A percentile compares a stretch with the other conserved stretches of the same genome.
Evolutionary conservation across 176 grass and related monocot genomes (phyloP).

Genomic region (Triticum turgidum): DNA sequence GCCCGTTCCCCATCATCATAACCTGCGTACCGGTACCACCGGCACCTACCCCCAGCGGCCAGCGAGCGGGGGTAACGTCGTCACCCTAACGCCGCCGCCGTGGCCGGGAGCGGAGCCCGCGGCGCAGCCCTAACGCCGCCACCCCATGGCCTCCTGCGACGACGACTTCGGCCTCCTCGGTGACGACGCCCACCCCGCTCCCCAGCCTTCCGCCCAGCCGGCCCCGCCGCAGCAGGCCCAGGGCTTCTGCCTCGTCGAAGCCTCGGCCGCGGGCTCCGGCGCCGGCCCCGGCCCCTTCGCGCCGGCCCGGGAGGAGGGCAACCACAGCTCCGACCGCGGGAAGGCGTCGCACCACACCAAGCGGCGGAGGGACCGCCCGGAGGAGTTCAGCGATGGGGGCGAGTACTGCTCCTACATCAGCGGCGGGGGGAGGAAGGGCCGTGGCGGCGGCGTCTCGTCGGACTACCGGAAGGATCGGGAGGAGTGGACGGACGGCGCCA

Average conservation of each 20-base stretch:
- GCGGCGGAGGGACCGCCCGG: slow-evolving; percentile 53
- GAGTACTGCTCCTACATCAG: slow-evolving; percentile 80
- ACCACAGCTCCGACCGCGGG: slow-evolving; percentile 51
- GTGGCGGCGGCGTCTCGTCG: slow-evolving; percentile 6
- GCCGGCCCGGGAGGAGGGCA: slow-evolving; percentile 42
- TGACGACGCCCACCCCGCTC: slow-evolving; percentile 48
- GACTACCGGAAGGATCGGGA: slow-evolving; percentile 94
- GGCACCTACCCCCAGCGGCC: neutral
- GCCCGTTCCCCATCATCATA: slow-evolving; percentile 12
- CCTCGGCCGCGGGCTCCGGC: neutral
- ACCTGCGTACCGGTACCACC: neutral
- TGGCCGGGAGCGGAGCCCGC: slow-evolving; percentile 44
- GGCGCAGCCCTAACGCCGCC: slow-evolving; percentile 69
- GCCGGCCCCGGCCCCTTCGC: slow-evolving; percentile 26
- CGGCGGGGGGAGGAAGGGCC: slow-evolving; percentile 40
- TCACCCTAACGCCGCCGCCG: slow-evolving; percentile 57
- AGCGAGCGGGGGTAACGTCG: slow-evolving; percentile 41
- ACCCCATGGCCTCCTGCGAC: slow-evolving; percentile 87
- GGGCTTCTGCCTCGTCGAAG: slow-evolving; percentile 43
- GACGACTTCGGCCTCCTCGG: slow-evolving; percentile 78
- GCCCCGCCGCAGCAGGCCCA: slow-evolving; percentile 30
- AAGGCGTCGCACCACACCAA: slow-evolving; percentile 40
- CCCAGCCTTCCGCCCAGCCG: slow-evolving; percentile 26
- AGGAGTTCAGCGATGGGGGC: slow-evolving; percentile 74
- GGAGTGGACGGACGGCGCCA: slow-evolving; percentile 95